Percentiles rank a stretch among this genome's conserved stretches.
Evolutionary conservation across 306 rosid genomes (phyloP).

Genomic region (Nissolia schottii): DNA sequence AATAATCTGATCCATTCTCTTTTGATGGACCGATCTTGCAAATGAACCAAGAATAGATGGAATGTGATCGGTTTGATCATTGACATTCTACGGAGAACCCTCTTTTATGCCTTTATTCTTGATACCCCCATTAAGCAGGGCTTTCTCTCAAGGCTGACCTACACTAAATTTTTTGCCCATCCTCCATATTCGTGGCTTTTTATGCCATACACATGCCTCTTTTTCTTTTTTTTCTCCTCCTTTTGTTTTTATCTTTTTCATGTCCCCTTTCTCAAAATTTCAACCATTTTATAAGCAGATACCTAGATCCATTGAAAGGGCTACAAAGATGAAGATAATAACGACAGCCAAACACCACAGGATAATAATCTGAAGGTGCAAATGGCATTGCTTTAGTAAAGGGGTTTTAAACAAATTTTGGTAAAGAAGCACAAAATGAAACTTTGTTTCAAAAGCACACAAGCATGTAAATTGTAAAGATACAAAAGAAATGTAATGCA

Average conservation of each 20-base stretch:
- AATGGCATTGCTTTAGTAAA: slow-evolving; percentile 40
- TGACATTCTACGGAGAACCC: slow-evolving; percentile 40
- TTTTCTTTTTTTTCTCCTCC: slow-evolving; percentile 41
- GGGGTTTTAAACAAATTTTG: slow-evolving; percentile 43
- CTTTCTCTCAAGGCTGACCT: slow-evolving; percentile 53
- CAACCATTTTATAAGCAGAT: slow-evolving; percentile 41
- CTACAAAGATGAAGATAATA: slow-evolving; percentile 28
- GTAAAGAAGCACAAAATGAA: slow-evolving; percentile 43
- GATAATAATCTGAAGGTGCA: slow-evolving; percentile 42
- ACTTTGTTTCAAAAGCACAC: slow-evolving; percentile 57
- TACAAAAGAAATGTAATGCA: slow-evolving; percentile 40
- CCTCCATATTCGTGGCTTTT: slow-evolving; percentile 46
- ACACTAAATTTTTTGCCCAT: slow-evolving; percentile 32
- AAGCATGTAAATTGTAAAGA: slow-evolving; percentile 49
- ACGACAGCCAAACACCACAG: slow-evolving; percentile 11
- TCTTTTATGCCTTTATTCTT: slow-evolving; percentile 51
- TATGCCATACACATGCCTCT: slow-evolving; percentile 41
- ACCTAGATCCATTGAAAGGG: slow-evolving; percentile 38
- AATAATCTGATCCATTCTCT: not conserved
- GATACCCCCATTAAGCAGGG: slow-evolving; percentile 34
- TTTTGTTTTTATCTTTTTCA: slow-evolving; percentile 36
- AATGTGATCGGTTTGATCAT: slow-evolving; percentile 38
- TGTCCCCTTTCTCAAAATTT: slow-evolving; percentile 38
- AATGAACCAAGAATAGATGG: slow-evolving; percentile 17
- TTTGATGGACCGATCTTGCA: not conserved